Evolutionary conservation across 495 filamentous ascomycete species (phyloP).

Genomic region (Penicillium angulare): DNA sequence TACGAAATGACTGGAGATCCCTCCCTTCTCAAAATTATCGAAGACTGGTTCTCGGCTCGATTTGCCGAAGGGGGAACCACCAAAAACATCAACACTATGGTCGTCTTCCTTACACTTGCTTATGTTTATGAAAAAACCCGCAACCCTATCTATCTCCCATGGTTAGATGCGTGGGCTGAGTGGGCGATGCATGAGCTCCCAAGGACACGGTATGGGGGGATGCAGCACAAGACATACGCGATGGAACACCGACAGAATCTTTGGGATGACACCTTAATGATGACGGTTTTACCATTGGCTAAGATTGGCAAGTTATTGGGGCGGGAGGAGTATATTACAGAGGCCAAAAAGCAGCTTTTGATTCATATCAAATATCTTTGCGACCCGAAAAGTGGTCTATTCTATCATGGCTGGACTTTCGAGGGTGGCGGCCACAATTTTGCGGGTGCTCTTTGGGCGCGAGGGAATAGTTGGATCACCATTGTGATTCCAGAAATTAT

Average conservation of each 20-base stretch:
- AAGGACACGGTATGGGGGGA: conserved; percentile 2
- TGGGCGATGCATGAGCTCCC: conserved; percentile 7
- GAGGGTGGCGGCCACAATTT: conserved; percentile 51
- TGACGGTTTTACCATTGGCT: conserved; percentile 64
- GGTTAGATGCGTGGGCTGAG: conserved; percentile 8
- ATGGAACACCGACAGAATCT: conserved; percentile 5
- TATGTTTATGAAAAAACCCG: conserved; percentile 10
- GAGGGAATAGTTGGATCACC: conserved; percentile 60
- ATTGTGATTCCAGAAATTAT: conserved; percentile 64
- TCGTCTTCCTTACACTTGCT: conserved; percentile 2
- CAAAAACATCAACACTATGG: conserved; percentile 9
- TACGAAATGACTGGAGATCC: conserved; percentile 59
- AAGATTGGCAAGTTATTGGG: conserved; percentile 61
- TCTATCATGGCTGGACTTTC: conserved; percentile 45
- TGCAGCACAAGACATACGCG: conserved; percentile 6
- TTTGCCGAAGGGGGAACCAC: conserved; percentile 5
- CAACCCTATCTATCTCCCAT: conserved; percentile 1
- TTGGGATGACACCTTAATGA: conserved; percentile 53
- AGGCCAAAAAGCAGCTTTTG: conserved; percentile 62
- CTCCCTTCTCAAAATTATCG: neutral
- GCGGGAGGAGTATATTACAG: conserved; percentile 57
- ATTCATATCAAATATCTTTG: conserved; percentile 63
- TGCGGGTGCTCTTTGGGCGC: conserved; percentile 57
- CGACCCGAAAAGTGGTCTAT: conserved; percentile 56
- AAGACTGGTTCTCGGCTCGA: conserved; percentile 5